Evolutionary conservation across 371 early-diverging fungal genomes (phyloP), one percentile per base, ranked within the genome.

Genomic region (Zychaea mexicana): DNA sequence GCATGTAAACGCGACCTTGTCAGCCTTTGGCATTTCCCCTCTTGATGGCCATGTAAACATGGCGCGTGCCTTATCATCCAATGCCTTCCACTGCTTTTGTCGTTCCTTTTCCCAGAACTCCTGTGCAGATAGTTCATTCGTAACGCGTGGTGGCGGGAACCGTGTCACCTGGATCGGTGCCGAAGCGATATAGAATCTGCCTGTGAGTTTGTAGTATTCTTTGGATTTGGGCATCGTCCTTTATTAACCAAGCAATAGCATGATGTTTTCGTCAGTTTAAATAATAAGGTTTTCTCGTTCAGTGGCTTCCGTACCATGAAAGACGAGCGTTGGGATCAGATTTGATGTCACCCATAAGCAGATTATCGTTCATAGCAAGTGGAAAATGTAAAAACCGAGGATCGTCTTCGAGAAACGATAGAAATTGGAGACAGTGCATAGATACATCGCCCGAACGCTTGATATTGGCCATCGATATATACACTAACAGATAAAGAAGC

Each of bases 21-120:
- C 77, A 3, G 77, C 64, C 57, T 70, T 75, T 3, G 85, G 85
- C 3, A 70, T 57, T 39, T 89, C 90, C 3, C 90, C 89, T 36
- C 86, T 64, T 5, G 79, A 71, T 13, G 93, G 92, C 92, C 92
- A 93, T 10, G 92, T 87, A 55, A 84, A 92, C 0, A 76, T 78
- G 2, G 90, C 91, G 28, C 92, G 76, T 27, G 61, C 70, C 42
- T 79, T 72, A 7, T 85, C 72, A 15, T 79, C 72, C 30, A 93
- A 55, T 7, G 71, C 63, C 30, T 77, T 74, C 91, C 91, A 93
- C 27, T 84, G 77, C 32, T 77, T 76, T 45, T 77, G 22, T 22
- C 92, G 78, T 52, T 88, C 78, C 8, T 66, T 57, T 65, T 93
- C 92, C 93, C 93, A 93, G 69, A 84, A 91, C 21, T 89, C 90